These are phyloP conservation scores for peach (Prunus persica) DNA, from an alignment of 306 rosid genomes.

Conservation along the genomic window DNA sequence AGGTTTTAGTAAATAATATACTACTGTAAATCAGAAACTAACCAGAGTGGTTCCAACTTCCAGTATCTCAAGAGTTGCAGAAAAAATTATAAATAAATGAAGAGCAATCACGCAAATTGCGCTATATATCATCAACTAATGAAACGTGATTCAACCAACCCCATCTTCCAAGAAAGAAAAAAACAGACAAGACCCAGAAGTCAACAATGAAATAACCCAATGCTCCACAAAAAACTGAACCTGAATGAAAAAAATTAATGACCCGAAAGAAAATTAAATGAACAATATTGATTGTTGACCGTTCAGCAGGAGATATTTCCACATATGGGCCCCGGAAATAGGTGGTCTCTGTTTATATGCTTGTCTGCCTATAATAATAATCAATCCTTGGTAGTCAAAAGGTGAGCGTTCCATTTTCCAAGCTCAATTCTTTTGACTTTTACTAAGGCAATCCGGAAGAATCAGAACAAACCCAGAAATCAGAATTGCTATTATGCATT, in stretches of 20 bases:
- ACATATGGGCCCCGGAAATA: not conserved
- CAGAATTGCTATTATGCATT: not conserved
- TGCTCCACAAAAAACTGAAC: no score
- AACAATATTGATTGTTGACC: not conserved
- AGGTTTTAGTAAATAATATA: no score
- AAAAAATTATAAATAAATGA: not conserved
- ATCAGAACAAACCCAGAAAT: not conserved
- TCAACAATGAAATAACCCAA: no score
- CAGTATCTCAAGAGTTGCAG: not conserved
- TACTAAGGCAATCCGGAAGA: not conserved
- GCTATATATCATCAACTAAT: not conserved
- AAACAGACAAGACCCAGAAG: not conserved
- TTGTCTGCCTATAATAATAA: not conserved
- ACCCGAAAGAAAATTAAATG: not conserved
- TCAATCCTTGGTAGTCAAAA: not conserved
- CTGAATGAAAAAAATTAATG: not conserved
- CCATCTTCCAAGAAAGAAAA: not conserved
- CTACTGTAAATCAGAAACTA: not conserved
- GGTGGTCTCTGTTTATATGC: not conserved
- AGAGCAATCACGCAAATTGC: not conserved
- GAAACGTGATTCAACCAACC: constrained; percentile 5
- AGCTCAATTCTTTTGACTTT: constrained; percentile 12
- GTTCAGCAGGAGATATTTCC: not conserved
- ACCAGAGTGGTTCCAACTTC: not conserved
- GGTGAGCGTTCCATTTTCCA: not conserved